phyloP scores from a whole-genome alignment of 1,284 basidiomycete genomes.

The Heterobasidion parviporum region DNA sequence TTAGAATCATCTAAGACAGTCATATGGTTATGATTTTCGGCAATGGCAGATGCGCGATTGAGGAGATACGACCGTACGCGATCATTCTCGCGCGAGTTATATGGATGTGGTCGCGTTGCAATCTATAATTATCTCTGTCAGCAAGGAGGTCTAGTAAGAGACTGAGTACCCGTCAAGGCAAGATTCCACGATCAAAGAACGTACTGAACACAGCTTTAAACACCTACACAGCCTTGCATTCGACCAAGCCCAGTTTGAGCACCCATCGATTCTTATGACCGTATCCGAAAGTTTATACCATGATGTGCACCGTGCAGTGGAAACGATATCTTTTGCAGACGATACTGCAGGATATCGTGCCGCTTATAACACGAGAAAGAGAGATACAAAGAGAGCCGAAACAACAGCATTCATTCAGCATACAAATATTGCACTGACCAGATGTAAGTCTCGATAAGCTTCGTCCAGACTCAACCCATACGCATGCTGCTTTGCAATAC shows the following conservation, averaged over 20 bases:
- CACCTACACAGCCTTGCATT: not conserved
- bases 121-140: slow-evolving; percentile 32
- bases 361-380: no score
- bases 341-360: no score
- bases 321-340: no score
- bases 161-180: no score
- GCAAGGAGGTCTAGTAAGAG: not conserved
- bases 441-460: slow-evolving; percentile 55
- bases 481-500: slow-evolving; percentile 20
- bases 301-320: no score
- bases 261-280: no score
- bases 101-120: slow-evolving; percentile 61
- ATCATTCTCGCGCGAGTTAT: slow-evolving; percentile 70
- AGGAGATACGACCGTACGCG: slow-evolving; percentile 53
- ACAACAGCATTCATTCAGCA: no score
- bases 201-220: not conserved
- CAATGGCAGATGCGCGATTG: slow-evolving; percentile 39
- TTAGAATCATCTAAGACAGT: slow-evolving; percentile 47
- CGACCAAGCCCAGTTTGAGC: not conserved
- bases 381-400: no score
- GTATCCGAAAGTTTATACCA: no score
- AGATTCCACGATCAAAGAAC: no score
- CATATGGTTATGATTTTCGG: slow-evolving; percentile 31
- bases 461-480: slow-evolving; percentile 45
- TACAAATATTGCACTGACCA: slow-evolving; percentile 26